Percentiles rank a stretch among this genome's conserved stretches.
Evolutionary conservation across 2,329 filamentous ascomycete species (phyloP).

Genomic region (Lachnellula hyalina): DNA sequence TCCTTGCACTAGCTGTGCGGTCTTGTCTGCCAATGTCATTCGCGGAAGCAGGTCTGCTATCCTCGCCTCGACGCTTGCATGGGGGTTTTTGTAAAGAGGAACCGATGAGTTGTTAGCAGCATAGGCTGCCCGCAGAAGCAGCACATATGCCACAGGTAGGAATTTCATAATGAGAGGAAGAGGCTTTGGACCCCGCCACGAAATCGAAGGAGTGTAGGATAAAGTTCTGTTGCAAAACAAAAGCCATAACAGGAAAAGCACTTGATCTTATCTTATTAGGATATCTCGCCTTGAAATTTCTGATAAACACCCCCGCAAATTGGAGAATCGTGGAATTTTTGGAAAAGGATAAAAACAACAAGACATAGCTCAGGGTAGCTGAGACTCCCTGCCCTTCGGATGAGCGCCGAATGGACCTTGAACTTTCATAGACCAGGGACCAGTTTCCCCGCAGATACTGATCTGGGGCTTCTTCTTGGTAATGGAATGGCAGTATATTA

Average conservation of each 20-base stretch:
- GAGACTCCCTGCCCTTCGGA: background rate
- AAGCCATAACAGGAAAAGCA: background rate
- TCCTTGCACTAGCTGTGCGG: constrained; percentile 62
- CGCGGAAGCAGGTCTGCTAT: constrained; percentile 62
- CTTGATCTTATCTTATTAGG: background rate
- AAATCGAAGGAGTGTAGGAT: background rate
- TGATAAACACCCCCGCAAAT: background rate
- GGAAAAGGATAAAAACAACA: background rate
- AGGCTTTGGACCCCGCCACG: background rate
- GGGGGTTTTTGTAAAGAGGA: constrained; percentile 58
- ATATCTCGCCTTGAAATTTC: background rate
- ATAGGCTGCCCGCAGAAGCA: constrained; percentile 1
- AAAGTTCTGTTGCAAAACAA: background rate
- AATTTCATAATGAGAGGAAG: background rate
- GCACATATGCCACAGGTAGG: background rate
- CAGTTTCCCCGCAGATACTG: background rate
- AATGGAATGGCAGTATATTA: background rate
- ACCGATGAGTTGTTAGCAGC: constrained; percentile 7
- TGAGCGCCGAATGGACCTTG: background rate
- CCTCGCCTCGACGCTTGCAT: constrained; percentile 56
- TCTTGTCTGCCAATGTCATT: constrained; percentile 73
- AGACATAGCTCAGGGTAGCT: background rate
- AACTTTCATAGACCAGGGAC: background rate
- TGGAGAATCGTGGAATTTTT: background rate
- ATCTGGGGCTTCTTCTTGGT: background rate